Evolutionary conservation across 2,329 filamentous ascomycete species (phyloP).

Genomic region (Botrytis cinerea): DNA sequence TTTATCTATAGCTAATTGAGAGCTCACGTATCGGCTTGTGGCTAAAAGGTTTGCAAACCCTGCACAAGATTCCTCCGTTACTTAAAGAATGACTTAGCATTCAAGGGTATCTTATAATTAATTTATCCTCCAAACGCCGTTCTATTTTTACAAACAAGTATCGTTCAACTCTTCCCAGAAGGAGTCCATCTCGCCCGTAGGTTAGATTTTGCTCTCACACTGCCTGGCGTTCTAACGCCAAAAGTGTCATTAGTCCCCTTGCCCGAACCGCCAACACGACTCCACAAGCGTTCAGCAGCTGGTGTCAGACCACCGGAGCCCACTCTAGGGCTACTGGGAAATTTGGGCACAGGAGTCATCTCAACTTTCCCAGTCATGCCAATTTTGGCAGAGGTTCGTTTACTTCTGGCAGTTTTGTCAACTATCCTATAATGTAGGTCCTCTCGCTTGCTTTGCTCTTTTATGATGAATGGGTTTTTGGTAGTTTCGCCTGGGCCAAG

Average conservation of each 20-base stretch:
- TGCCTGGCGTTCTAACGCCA: constrained; percentile 35
- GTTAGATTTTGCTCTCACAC: constrained; percentile 36
- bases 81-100: not conserved
- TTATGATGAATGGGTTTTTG: constrained; percentile 78
- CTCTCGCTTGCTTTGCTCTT: constrained; percentile 74
- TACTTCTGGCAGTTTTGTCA: constrained; percentile 73
- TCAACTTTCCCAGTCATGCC: constrained; percentile 62
- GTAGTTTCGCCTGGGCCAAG: constrained; percentile 62
- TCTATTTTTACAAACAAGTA: not conserved
- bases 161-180: constrained; percentile 9
- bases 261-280: constrained; percentile 54
- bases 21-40: not conserved
- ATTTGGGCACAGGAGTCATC: constrained; percentile 66
- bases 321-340: constrained; percentile 65
- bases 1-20: not conserved
- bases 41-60: not conserved
- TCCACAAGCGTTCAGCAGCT: constrained; percentile 69
- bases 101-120: constrained; percentile 20
- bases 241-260: constrained; percentile 37
- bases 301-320: constrained; percentile 63
- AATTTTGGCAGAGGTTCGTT: constrained; percentile 61
- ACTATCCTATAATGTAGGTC: constrained; percentile 84
- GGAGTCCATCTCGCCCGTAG: constrained; percentile 39
- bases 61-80: not conserved
- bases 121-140: constrained; percentile 1